Conservation (phyloP, 257 asterid species). For the Solanum bulbocastanum region DNA sequence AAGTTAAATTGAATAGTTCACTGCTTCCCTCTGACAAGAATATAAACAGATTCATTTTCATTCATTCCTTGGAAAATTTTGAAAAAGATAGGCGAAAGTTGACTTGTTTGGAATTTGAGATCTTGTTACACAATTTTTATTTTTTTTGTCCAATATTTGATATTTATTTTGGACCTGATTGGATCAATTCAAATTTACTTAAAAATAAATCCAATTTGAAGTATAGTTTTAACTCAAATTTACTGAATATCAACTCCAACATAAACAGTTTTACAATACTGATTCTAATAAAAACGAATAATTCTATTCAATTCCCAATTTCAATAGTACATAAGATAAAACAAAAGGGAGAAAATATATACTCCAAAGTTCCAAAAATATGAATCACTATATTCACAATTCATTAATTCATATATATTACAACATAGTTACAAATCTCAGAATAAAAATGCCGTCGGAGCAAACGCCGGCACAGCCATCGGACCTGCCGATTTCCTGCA, state of each 20-base stretch:
- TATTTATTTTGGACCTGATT: neutral
- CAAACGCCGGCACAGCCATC: slow-evolving; percentile 27
- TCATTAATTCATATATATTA: neutral
- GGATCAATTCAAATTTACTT: neutral
- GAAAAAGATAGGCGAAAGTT: neutral
- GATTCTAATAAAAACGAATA: neutral
- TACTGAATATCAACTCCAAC: neutral
- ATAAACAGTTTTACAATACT: neutral
- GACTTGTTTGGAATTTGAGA: neutral
- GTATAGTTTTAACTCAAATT: neutral
- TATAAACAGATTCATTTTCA: neutral
- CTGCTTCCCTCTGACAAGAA: neutral
- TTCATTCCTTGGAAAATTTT: neutral
- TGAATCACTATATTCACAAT: neutral
- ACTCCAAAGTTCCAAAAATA: neutral
- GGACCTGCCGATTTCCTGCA: slow-evolving; percentile 20
- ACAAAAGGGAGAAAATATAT: neutral
- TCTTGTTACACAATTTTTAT: neutral
- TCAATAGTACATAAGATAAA: neutral
- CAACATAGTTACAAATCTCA: neutral
- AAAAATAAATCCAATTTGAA: neutral
- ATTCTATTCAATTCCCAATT: neutral
- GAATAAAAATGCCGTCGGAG: slow-evolving; percentile 32
- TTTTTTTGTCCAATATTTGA: neutral
- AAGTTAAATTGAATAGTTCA: neutral